Conservation (phyloP, 805 yeast species). For the Lipomyces anomalus region DNA sequence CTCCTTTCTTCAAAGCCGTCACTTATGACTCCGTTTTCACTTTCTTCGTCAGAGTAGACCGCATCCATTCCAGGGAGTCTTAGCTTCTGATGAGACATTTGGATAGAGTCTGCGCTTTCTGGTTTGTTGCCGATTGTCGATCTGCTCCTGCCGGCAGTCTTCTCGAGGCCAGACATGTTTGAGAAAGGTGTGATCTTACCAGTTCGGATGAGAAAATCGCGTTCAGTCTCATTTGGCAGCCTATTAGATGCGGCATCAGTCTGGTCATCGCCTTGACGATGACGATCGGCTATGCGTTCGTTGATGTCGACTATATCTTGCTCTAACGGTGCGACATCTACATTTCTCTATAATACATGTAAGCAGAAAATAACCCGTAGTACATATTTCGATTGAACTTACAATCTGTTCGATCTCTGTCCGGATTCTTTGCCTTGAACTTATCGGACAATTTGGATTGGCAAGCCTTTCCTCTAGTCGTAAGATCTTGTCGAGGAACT, state of each 20-base stretch:
- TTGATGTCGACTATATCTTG: constrained; percentile 61
- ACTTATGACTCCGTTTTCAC: constrained; percentile 28
- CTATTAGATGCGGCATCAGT: constrained; percentile 30
- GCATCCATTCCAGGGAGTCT: constrained; percentile 22
- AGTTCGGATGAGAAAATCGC: constrained; percentile 75
- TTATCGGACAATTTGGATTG: constrained; percentile 55
- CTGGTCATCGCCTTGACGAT: constrained; percentile 17
- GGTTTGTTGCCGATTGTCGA: no score
- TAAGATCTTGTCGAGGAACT: constrained; percentile 41
- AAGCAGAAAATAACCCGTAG: no score
- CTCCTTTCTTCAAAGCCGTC: constrained; percentile 13
- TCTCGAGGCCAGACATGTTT: constrained; percentile 51
- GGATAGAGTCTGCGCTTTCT: constrained; percentile 41
- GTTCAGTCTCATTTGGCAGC: constrained; percentile 68
- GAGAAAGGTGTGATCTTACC: constrained; percentile 96
- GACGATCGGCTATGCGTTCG: constrained; percentile 39
- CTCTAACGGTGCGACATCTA: constrained; percentile 49
- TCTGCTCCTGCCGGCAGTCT: constrained; percentile 33
- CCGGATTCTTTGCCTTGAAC: constrained; percentile 51
- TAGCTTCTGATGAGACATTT: constrained; percentile 19
- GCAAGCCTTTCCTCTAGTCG: constrained; percentile 45
- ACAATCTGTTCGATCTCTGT: constrained; percentile 51
- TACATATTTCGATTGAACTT: no score
- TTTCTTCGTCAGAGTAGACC: constrained; percentile 23
- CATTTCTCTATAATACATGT: constrained; percentile 21